Percentiles rank a stretch among this genome's conserved stretches.
Conservation (phyloP, 768 basidiomycete genomes). For the Neoboletus brunneissimus region DNA sequence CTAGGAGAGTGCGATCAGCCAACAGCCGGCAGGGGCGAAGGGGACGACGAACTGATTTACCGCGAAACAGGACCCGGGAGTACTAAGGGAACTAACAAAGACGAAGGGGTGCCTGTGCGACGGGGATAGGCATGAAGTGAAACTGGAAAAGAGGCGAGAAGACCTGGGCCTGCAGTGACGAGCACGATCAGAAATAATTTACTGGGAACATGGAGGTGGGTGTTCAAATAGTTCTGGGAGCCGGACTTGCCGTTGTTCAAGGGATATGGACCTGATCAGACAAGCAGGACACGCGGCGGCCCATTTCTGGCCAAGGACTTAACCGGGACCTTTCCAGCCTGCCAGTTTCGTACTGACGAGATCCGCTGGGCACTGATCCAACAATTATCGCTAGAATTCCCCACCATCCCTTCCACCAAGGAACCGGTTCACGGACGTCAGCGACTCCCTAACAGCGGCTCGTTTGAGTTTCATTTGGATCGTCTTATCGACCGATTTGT, state of each 20-base stretch:
- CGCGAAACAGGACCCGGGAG: neutral
- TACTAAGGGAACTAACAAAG: slow-evolving; percentile 4
- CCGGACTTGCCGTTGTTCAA: slow-evolving; percentile 23
- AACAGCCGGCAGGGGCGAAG: neutral
- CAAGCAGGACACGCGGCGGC: slow-evolving; percentile 26
- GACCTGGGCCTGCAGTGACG: slow-evolving; percentile 1
- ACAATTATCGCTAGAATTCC: slow-evolving; percentile 6
- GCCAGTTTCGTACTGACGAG: slow-evolving; percentile 11
- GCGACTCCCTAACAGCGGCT: slow-evolving; percentile 26
- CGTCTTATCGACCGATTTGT: slow-evolving; percentile 23
- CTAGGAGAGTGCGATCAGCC: slow-evolving; percentile 12
- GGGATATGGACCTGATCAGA: slow-evolving; percentile 27
- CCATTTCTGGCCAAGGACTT: slow-evolving; percentile 25
- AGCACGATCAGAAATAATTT: slow-evolving; percentile 29
- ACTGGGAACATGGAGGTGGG: slow-evolving; percentile 27
- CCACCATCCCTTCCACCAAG: slow-evolving; percentile 7
- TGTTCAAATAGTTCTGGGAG: slow-evolving; percentile 32
- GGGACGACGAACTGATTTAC: slow-evolving; percentile 8
- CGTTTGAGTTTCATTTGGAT: slow-evolving; percentile 32
- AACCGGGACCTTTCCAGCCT: slow-evolving; percentile 12
- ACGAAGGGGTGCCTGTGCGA: slow-evolving; percentile 19
- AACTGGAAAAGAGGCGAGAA: neutral
- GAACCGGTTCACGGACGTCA: slow-evolving; percentile 20
- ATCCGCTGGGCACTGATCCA: slow-evolving; percentile 12
- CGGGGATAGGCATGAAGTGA: slow-evolving; percentile 30